Evolutionary conservation across 257 asterid species (phyloP), one percentile per base, ranked within the genome.

Genomic region (Avicennia marina): DNA sequence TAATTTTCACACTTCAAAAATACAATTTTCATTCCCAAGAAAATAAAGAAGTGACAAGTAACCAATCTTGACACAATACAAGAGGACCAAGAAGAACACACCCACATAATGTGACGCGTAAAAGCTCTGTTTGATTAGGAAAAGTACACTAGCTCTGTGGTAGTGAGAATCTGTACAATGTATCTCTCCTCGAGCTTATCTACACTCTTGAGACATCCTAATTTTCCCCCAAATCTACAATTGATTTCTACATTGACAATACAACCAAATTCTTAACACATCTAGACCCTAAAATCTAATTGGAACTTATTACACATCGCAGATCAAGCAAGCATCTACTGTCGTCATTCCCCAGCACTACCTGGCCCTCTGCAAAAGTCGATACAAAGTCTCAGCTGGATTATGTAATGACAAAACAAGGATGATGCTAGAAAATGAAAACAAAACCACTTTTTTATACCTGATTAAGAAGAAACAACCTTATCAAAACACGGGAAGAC

Each of bases 351-450:
- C 19, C 38, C 41, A 39, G 32, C 53, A 12, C 26, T 12, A 16
- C 58, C 18, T 18, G 57, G 16, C 18, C 16, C 48, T 26, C 76
- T 71, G 72, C 76, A 53, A 47, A 6, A 53, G 4, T 17, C 6
- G 31, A 32, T 52, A 31, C 2, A 46, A 34, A 56, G 10, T 10
- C 50, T 64, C 33, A 58, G 59, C 42, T 13, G n/a, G 15, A 31
- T 11, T 12, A 11, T 6, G 0, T 6, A 0, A 22, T 4, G 16
- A 1, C 19, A 19, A 13, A 8, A 32, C 12, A 27, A 7, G 7
- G 0, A n/a, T n/a, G n/a, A n/a, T n/a, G n/a, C n/a, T 16, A 2
- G 24, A 19, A 10, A 24, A 4, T n/a, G 36, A 18, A 32, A 66
- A 17, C 42, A 19, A 15, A 25, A 33, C 29, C 4, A 31, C 15